Evolutionary conservation across 768 basidiomycete genomes (phyloP).

Genomic region (Rhodosporidiobolus sp.): DNA sequence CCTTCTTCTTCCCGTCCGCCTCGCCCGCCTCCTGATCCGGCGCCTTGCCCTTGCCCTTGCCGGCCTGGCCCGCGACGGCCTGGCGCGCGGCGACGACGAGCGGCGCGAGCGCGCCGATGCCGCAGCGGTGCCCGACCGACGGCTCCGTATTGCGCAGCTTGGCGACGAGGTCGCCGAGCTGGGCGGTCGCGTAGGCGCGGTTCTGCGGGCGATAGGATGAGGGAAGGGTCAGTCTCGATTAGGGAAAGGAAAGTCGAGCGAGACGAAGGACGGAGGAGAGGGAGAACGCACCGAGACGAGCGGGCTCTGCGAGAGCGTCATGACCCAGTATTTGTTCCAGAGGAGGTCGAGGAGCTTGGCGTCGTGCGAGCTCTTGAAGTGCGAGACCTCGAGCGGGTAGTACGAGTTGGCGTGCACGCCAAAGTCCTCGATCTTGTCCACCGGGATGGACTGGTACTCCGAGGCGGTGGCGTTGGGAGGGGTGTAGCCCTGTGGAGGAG

Average conservation of each 20-base stretch:
- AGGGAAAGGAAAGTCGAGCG: not conserved
- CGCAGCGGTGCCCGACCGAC: slow-evolving; percentile 38
- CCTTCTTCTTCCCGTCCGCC: slow-evolving; percentile 48
- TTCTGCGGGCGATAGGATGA: too few relatives aligned
- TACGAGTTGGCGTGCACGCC: slow-evolving; percentile 97
- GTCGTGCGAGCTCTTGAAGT: slow-evolving; percentile 90
- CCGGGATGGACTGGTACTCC: slow-evolving; percentile 93
- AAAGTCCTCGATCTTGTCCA: slow-evolving; percentile 97
- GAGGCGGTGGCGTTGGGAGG: slow-evolving; percentile 65
- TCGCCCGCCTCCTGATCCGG: slow-evolving; percentile 50
- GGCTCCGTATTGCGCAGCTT: slow-evolving; percentile 58
- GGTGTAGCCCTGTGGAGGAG: slow-evolving; percentile 62
- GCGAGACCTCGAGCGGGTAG: slow-evolving; percentile 87
- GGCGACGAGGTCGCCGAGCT: slow-evolving; percentile 82
- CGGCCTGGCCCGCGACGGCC: slow-evolving; percentile 57
- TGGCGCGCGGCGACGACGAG: slow-evolving; percentile 47
- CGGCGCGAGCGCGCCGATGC: slow-evolving; percentile 57
- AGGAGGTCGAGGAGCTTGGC: slow-evolving; percentile 79
- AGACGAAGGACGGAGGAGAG: too few relatives aligned
- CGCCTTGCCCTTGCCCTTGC: slow-evolving; percentile 49
- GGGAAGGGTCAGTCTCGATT: too few relatives aligned
- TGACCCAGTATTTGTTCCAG: slow-evolving; percentile 99
- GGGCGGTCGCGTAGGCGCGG: slow-evolving; percentile 86
- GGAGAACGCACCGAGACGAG: slow-evolving; percentile 69
- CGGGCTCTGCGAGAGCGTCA: slow-evolving; percentile 88